Evolutionary conservation across 208 protist species (phyloP), one percentile per base, ranked within the genome.

Genomic region (Crithidia bombi): DNA sequence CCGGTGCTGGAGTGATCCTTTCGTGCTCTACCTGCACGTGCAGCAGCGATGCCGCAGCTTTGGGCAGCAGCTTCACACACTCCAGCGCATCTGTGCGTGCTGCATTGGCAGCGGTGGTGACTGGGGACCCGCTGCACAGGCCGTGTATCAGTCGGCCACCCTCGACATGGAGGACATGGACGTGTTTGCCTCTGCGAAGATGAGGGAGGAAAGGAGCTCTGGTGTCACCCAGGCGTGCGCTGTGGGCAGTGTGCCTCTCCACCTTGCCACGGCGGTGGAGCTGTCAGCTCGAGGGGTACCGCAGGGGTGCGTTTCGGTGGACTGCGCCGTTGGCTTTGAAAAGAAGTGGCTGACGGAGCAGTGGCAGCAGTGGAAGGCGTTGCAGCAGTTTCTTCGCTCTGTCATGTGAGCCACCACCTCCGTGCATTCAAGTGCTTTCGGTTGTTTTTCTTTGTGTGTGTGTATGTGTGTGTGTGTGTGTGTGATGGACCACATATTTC

Each of bases 281-380:
- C 54, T 76, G 19, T 76, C 71, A 3, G 11, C 71, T 12, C 21
- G 30, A 11, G 71, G 63, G 28, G 63, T 76, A 46, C 62, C 63
- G 17, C 58, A 65, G 26, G 70, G 79, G 19, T 94, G 89, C 63
- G 73, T 79, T 26, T 91, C 82, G 15, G 73, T 90, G 41, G 89
- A 94, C 66, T 94, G 89, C 61, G 73, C 73, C 3, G 32, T 91
- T 4, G 71, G 77, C 43, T 94, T 91, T 65, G 74, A 90, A 56
- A 94, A 94, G 79, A 59, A 69, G 50, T 78, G 69, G 38, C 44
- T 92, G 25, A 72, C 76, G 28, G 33, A 70, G 50, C 65, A 88
- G 52, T 78, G 71, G 64, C 55, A 44, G 32, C 83, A 94, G 75
- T 73, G 87, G 65, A 70, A 82, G 47, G 57, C 69, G 35, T 49